phyloP scores from a whole-genome alignment of 768 basidiomycete species.

The Agaricus sinodeliciosus region DNA sequence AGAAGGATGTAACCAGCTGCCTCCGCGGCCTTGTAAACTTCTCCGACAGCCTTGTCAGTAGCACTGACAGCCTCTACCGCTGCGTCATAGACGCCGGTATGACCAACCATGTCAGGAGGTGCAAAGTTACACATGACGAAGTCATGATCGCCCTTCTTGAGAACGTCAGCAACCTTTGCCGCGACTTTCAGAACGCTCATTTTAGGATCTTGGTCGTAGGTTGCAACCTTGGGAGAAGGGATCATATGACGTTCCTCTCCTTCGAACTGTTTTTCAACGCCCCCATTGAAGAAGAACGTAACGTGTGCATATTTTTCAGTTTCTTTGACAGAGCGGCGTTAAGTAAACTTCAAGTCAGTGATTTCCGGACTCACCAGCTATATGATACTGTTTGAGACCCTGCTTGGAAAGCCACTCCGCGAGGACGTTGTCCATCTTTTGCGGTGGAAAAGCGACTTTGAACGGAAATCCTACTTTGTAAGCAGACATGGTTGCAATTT shows the following conservation, averaged over 20 bases:
- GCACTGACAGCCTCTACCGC: constrained; percentile 82
- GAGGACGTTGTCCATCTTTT: constrained; percentile 88
- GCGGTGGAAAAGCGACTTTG: constrained; percentile 88
- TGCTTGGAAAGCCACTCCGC: constrained; percentile 85
- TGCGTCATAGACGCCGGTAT: constrained; percentile 88
- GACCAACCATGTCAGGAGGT: constrained; percentile 96
- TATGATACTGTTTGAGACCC: constrained; percentile 79
- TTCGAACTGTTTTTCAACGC: constrained; percentile 87
- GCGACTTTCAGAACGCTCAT: constrained; percentile 90
- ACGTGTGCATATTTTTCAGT: constrained; percentile 99
- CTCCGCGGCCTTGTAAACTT: constrained; percentile 79
- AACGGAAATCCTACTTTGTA: constrained; percentile 93
- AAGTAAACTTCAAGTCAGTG: neutral
- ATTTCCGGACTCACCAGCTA: constrained; percentile 53
- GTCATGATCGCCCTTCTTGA: constrained; percentile 62
- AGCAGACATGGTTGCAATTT: constrained; percentile 89
- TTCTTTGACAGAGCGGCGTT: constrained; percentile 34
- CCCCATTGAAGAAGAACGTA: constrained; percentile 98
- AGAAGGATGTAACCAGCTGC: constrained; percentile 82
- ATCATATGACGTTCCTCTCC: constrained; percentile 83
- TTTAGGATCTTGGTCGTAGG: constrained; percentile 85
- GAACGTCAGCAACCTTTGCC: constrained; percentile 85
- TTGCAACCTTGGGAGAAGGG: constrained; percentile 88
- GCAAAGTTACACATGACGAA: constrained; percentile 99
- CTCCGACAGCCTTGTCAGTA: constrained; percentile 88